phyloP scores from a whole-genome alignment of 495 filamentous ascomycete species.

The Alectoria sarmentosa region DNA sequence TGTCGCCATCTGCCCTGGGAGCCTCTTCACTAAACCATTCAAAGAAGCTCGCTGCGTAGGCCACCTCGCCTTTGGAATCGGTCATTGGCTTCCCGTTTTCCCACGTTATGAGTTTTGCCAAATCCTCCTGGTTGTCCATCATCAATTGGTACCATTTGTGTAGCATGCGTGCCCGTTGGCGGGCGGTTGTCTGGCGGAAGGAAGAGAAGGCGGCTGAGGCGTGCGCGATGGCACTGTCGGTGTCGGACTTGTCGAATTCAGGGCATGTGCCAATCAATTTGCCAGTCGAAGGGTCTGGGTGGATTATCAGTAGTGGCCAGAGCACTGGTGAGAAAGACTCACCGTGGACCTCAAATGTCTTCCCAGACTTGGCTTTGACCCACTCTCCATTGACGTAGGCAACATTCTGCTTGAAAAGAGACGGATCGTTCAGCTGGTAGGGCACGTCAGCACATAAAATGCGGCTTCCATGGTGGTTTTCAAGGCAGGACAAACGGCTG shows the following conservation, averaged over 20 bases:
- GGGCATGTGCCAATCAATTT: slow-evolving; percentile 75
- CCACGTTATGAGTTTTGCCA: slow-evolving; percentile 82
- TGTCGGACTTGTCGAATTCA: slow-evolving; percentile 70
- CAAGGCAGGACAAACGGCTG: slow-evolving; percentile 14
- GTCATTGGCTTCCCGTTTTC: slow-evolving; percentile 70
- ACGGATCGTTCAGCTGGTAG: slow-evolving; percentile 67
- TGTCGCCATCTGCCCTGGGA: slow-evolving; percentile 61
- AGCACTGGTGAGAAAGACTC: slow-evolving; percentile 18
- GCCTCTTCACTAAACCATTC: slow-evolving; percentile 79
- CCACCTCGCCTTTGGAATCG: slow-evolving; percentile 65
- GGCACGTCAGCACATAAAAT: not conserved
- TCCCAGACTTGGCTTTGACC: slow-evolving; percentile 63
- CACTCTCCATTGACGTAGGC: slow-evolving; percentile 84
- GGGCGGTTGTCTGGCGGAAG: slow-evolving; percentile 68
- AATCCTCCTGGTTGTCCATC: slow-evolving; percentile 78
- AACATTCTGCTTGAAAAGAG: slow-evolving; percentile 69
- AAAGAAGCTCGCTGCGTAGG: slow-evolving; percentile 66
- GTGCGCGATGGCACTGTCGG: slow-evolving; percentile 67
- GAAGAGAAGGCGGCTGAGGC: slow-evolving; percentile 67
- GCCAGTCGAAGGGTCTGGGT: slow-evolving; percentile 69
- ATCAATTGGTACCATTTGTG: slow-evolving; percentile 88
- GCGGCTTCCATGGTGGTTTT: not conserved
- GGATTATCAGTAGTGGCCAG: not conserved
- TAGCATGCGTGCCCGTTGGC: slow-evolving; percentile 75
- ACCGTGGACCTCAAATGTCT: slow-evolving; percentile 77